Evolutionary conservation across 2,329 filamentous ascomycete genomes (phyloP).

Genomic region (Teratosphaeria zuluensis): DNA sequence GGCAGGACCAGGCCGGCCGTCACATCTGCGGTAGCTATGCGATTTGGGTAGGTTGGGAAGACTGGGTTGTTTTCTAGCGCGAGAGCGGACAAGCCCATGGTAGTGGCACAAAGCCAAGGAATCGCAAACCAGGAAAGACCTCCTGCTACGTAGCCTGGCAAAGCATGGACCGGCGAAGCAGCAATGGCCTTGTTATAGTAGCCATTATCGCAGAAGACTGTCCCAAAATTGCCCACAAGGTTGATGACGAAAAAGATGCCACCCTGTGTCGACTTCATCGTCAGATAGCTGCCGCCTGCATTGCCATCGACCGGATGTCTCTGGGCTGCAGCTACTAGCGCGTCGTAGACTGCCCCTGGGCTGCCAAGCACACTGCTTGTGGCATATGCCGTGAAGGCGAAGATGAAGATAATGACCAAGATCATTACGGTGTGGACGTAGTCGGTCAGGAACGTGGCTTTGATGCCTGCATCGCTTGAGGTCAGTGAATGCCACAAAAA

Average conservation of each 20-base stretch:
- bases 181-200: slow-evolving; percentile 88
- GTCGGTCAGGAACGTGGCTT: slow-evolving; percentile 72
- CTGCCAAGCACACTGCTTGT: slow-evolving; percentile 64
- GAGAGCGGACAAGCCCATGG: slow-evolving; percentile 73
- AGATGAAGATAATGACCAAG: slow-evolving; percentile 75
- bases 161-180: slow-evolving; percentile 68
- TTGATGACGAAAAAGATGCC: slow-evolving; percentile 82
- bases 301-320: slow-evolving; percentile 72
- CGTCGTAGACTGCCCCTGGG: slow-evolving; percentile 67
- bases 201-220: slow-evolving; percentile 72
- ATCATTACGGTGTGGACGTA: slow-evolving; percentile 81
- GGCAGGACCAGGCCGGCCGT: slow-evolving; percentile 76
- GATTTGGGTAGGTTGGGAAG: slow-evolving; percentile 63
- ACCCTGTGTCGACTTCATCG: slow-evolving; percentile 72
- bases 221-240: slow-evolving; percentile 62
- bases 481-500: neutral
- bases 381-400: slow-evolving; percentile 72
- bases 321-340: slow-evolving; percentile 57
- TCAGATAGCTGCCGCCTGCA: slow-evolving; percentile 70
- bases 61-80: slow-evolving; percentile 64
- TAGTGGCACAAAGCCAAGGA: slow-evolving; percentile 80
- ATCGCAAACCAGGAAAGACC: slow-evolving; percentile 89
- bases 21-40: slow-evolving; percentile 65
- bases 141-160: slow-evolving; percentile 66
- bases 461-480: neutral